Conservation (phyloP, 352 stramenopile species). For the Phytophthora ramorum region DNA sequence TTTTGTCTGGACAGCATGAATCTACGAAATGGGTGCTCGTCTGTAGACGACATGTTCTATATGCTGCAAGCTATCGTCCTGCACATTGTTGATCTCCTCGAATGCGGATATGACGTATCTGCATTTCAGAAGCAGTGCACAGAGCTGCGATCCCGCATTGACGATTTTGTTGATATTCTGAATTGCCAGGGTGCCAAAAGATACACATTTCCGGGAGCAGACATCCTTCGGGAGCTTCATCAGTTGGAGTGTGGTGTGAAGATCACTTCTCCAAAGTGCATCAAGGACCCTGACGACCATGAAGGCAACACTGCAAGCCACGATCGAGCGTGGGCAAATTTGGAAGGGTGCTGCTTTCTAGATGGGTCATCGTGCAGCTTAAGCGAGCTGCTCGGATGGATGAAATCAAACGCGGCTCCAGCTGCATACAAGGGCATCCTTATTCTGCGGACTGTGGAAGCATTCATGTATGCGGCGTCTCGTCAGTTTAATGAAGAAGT, state of each 20-base stretch:
- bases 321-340: conserved; percentile 21
- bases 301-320: conserved; percentile 28
- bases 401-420: conserved; percentile 8
- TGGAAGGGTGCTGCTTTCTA: conserved; percentile 24
- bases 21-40: conserved; percentile 13
- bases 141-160: conserved; percentile 16
- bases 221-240: conserved; percentile 12
- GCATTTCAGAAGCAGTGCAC: conserved; percentile 14
- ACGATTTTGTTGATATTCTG: conserved; percentile 26
- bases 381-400: conserved; percentile 23
- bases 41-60: conserved; percentile 32
- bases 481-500: conserved; percentile 1
- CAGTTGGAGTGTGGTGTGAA: conserved; percentile 5
- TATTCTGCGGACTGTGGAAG: conserved; percentile 39
- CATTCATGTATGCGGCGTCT: conserved; percentile 34
- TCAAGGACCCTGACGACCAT: neutral
- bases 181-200: conserved; percentile 10
- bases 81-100: conserved; percentile 21
- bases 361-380: conserved; percentile 25
- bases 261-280: conserved; percentile 9
- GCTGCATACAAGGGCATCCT: conserved; percentile 22
- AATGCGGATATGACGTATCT: conserved; percentile 25
- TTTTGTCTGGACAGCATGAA: conserved; percentile 7
- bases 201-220: conserved; percentile 10
- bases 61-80: conserved; percentile 32